A percentile compares a stretch with the other conserved stretches of the same genome.
These are phyloP conservation scores for Trypanosoma melophagium DNA, from an alignment of 208 protist species.

Conservation along the genomic window DNA sequence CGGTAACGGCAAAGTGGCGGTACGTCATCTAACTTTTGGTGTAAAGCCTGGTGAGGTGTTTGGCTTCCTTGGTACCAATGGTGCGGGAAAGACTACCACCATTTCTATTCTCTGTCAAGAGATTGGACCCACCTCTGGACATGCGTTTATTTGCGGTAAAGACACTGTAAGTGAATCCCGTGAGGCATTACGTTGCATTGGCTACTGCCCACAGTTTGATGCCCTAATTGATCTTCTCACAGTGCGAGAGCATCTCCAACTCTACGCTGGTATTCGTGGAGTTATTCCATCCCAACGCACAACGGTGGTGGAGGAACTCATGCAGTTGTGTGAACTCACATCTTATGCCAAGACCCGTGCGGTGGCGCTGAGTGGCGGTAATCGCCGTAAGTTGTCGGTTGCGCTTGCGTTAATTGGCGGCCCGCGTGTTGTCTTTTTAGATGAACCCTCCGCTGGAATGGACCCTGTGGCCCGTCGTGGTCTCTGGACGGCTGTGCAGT, in stretches of 20 bases:
- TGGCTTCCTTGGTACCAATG: slow-evolving; percentile 88
- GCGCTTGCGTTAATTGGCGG: slow-evolving; percentile 85
- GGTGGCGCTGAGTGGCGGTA: slow-evolving; percentile 68
- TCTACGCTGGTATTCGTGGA: slow-evolving; percentile 86
- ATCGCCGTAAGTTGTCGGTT: slow-evolving; percentile 81
- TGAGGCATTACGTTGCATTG: slow-evolving; percentile 72
- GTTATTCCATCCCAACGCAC: slow-evolving; percentile 20
- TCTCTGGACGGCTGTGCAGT: slow-evolving; percentile 78
- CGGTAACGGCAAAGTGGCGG: slow-evolving; percentile 62
- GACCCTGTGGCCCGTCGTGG: slow-evolving; percentile 76
- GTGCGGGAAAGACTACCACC: slow-evolving; percentile 85
- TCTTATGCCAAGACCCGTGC: slow-evolving; percentile 38
- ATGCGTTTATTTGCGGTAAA: slow-evolving; percentile 46
- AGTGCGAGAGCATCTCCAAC: slow-evolving; percentile 89
- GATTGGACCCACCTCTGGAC: slow-evolving; percentile 57
- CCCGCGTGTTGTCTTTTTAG: slow-evolving; percentile 69
- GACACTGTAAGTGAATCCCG: slow-evolving; percentile 45
- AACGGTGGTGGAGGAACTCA: slow-evolving; percentile 33
- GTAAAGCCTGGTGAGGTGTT: slow-evolving; percentile 77
- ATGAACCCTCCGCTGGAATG: slow-evolving; percentile 90
- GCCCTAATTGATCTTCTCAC: slow-evolving; percentile 91
- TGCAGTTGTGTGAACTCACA: slow-evolving; percentile 45
- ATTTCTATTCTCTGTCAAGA: slow-evolving; percentile 82
- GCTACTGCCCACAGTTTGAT: slow-evolving; percentile 97
- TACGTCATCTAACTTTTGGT: slow-evolving; percentile 68